These are phyloP conservation scores for Pseudogymnoascus sp. DNA, from an alignment of 2,329 filamentous ascomycete species.

Conservation along the genomic window DNA sequence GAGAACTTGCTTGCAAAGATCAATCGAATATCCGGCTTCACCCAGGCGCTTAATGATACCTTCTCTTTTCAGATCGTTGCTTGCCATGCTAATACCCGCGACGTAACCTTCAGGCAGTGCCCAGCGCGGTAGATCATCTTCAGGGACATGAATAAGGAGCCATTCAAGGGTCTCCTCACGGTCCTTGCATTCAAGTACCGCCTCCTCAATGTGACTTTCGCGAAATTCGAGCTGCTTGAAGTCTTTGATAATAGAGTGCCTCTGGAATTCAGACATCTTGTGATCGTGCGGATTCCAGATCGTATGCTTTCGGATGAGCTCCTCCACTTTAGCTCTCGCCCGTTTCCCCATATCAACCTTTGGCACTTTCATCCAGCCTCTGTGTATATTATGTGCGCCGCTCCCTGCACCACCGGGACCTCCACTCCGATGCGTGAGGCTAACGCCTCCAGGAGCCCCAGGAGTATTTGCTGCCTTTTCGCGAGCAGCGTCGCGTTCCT, in stretches of 20 bases:
- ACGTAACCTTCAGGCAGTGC: constrained; percentile 86
- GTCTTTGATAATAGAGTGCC: constrained; percentile 58
- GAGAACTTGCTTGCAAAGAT: constrained; percentile 72
- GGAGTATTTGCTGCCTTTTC: constrained; percentile 59
- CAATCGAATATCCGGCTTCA: constrained; percentile 73
- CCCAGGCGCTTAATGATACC: constrained; percentile 74
- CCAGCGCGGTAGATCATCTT: constrained; percentile 92
- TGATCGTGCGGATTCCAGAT: constrained; percentile 81
- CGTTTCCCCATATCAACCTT: constrained; percentile 89
- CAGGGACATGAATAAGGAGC: constrained; percentile 92
- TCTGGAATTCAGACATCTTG: constrained; percentile 49
- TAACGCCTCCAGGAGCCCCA: constrained; percentile 40
- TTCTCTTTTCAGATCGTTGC: constrained; percentile 72
- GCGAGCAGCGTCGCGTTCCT: constrained; percentile 58
- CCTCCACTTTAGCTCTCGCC: constrained; percentile 71
- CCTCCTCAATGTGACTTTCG: constrained; percentile 82
- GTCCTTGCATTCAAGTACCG: constrained; percentile 78
- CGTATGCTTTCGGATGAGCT: constrained; percentile 65
- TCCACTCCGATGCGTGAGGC: constrained; percentile 42
- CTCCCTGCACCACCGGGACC: constrained; percentile 29
- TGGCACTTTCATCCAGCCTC: constrained; percentile 74
- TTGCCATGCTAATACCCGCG: constrained; percentile 79
- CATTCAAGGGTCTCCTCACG: constrained; percentile 89
- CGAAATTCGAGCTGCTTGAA: constrained; percentile 76
- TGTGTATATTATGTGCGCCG: constrained; percentile 36